Evolutionary conservation across 257 asterid species (phyloP).

Genomic region (Solanum pinnatisectum): DNA sequence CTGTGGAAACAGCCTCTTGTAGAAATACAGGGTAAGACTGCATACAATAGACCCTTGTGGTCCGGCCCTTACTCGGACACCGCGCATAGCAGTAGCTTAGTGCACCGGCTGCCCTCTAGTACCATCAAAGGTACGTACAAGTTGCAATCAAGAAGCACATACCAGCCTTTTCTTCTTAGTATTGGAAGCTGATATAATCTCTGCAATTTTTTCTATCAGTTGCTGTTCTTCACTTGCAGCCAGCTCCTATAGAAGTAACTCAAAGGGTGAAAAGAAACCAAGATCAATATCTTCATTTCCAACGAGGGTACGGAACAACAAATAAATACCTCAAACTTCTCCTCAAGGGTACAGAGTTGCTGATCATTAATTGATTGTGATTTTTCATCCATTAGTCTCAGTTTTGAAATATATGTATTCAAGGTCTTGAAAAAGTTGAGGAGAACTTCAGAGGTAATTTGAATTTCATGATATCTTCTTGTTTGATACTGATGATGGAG

Average conservation of each 20-base stretch:
- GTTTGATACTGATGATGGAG: constrained; percentile 20
- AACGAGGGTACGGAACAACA: neutral
- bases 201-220: constrained; percentile 33
- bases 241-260: constrained; percentile 23
- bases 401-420: constrained; percentile 20
- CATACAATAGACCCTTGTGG: too few species aligned
- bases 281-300: neutral
- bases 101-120: neutral
- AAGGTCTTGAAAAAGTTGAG: constrained; percentile 27
- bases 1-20: neutral
- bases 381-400: constrained; percentile 41
- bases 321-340: constrained; percentile 32
- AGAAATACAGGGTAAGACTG: neutral
- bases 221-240: constrained; percentile 41
- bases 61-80: too few species aligned
- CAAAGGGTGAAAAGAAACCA: neutral
- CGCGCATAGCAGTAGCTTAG: too few species aligned
- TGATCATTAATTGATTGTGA: constrained; percentile 23
- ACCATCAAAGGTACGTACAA: neutral
- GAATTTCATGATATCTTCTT: constrained; percentile 19
- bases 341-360: constrained; percentile 26
- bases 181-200: constrained; percentile 32
- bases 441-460: constrained; percentile 26
- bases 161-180: constrained; percentile 39
- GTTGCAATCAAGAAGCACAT: constrained; percentile 2